phyloP scores from a whole-genome alignment of 768 basidiomycete species.

The Boletales sp. region DNA sequence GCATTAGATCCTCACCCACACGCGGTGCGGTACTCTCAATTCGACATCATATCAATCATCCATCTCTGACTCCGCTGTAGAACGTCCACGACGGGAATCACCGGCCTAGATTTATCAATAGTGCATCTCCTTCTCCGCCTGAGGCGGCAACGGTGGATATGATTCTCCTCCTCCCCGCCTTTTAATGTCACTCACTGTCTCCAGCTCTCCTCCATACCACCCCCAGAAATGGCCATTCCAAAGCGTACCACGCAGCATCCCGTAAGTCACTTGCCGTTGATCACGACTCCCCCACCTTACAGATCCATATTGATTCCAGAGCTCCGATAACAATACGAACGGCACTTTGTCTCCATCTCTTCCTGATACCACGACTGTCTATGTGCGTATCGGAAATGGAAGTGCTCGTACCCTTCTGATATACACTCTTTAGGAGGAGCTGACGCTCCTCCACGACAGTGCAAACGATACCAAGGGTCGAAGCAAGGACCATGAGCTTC shows the following conservation, averaged over 20 bases:
- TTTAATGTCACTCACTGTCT: conserved; percentile 9
- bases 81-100: conserved; percentile 5
- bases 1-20: conserved; percentile 13
- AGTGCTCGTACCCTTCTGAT: not conserved
- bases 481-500: conserved; percentile 30
- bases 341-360: not conserved
- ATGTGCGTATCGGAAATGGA: conserved; percentile 17
- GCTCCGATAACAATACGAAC: not conserved
- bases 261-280: too few species aligned
- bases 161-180: conserved; percentile 2
- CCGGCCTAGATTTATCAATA: conserved; percentile 7
- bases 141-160: conserved; percentile 14
- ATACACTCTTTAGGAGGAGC: conserved; percentile 23
- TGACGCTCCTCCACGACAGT: conserved; percentile 29
- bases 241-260: conserved; percentile 1
- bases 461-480: conserved; percentile 16
- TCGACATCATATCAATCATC: not conserved
- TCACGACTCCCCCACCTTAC: too few species aligned
- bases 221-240: conserved; percentile 14
- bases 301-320: conserved; percentile 5
- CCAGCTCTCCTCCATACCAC: conserved; percentile 8
- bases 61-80: conserved; percentile 17
- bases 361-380: conserved; percentile 11
- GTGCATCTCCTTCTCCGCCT: conserved; percentile 4
- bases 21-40: conserved; percentile 20